Conservation (phyloP, 2,329 filamentous ascomycete genomes). For the Diplodia corticola region DNA sequence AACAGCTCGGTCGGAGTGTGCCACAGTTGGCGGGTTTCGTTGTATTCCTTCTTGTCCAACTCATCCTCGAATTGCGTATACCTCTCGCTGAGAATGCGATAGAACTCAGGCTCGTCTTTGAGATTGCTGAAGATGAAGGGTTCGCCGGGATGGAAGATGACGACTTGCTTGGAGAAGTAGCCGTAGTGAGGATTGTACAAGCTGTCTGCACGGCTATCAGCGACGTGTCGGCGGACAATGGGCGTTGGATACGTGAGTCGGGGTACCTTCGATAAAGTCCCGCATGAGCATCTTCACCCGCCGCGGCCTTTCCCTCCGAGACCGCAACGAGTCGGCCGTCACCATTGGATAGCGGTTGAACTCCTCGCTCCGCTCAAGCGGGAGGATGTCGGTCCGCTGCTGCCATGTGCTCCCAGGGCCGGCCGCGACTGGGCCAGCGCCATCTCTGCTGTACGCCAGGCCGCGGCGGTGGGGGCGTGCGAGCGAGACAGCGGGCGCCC, state of each 20-base stretch:
- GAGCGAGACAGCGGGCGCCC: neutral
- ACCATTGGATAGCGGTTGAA: constrained; percentile 81
- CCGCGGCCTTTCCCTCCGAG: constrained; percentile 71
- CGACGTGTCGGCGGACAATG: neutral
- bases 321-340: constrained; percentile 75
- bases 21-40: constrained; percentile 88
- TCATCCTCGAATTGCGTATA: constrained; percentile 90
- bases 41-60: constrained; percentile 70
- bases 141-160: constrained; percentile 90
- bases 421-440: constrained; percentile 28
- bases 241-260: neutral
- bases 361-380: constrained; percentile 75
- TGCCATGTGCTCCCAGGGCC: constrained; percentile 76
- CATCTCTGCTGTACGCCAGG: constrained; percentile 7
- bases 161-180: constrained; percentile 94
- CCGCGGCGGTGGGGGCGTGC: constrained; percentile 18
- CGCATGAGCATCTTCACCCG: constrained; percentile 95
- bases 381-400: constrained; percentile 74
- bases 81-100: constrained; percentile 70
- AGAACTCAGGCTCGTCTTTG: constrained; percentile 82
- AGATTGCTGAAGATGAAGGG: constrained; percentile 86
- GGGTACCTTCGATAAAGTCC: constrained; percentile 89
- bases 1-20: constrained; percentile 98
- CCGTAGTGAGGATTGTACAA: constrained; percentile 93
- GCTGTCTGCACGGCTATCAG: constrained; percentile 62